These are phyloP conservation scores for Persicaria tinctoria DNA, from an alignment of 148 eudicot genomes.

Conservation along the genomic window DNA sequence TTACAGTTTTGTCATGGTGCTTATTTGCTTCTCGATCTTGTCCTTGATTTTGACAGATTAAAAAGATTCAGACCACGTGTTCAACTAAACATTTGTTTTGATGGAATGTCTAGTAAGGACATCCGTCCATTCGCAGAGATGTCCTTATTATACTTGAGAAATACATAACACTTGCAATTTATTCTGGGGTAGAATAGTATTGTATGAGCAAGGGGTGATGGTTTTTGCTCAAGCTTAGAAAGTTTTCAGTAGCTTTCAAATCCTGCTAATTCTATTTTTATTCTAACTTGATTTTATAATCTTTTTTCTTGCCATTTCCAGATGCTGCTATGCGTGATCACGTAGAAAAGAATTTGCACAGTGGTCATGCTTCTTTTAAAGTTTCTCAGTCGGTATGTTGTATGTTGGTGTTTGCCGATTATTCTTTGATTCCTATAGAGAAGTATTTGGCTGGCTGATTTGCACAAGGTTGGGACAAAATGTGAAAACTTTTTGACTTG, in stretches of 20 bases:
- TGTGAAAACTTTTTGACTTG: background rate
- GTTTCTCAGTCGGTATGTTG: constrained; percentile 54
- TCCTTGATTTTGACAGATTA: too few relatives aligned
- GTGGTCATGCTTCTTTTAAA: constrained; percentile 65
- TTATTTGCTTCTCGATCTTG: too few relatives aligned
- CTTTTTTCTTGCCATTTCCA: constrained; percentile 21
- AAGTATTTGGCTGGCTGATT: background rate
- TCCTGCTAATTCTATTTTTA: background rate
- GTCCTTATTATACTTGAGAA: too few relatives aligned
- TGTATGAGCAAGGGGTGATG: too few relatives aligned
- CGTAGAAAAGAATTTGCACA: constrained; percentile 50
- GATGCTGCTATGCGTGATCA: constrained; percentile 64
- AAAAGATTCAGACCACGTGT: too few relatives aligned
- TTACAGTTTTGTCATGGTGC: too few relatives aligned
- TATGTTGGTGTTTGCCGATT: background rate
- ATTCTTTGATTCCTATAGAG: background rate
- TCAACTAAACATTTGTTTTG: too few relatives aligned
- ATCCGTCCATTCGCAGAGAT: too few relatives aligned
- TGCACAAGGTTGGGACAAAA: background rate
- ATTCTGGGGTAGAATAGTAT: too few relatives aligned
- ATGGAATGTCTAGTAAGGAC: too few relatives aligned
- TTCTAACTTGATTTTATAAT: constrained; percentile 7
- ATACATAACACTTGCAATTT: too few relatives aligned
- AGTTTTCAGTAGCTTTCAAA: background rate
- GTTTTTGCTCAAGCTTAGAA: too few relatives aligned